These are phyloP conservation scores for Phialophora expanda DNA, from an alignment of 2,329 filamentous ascomycete genomes.

Conservation along the genomic window DNA sequence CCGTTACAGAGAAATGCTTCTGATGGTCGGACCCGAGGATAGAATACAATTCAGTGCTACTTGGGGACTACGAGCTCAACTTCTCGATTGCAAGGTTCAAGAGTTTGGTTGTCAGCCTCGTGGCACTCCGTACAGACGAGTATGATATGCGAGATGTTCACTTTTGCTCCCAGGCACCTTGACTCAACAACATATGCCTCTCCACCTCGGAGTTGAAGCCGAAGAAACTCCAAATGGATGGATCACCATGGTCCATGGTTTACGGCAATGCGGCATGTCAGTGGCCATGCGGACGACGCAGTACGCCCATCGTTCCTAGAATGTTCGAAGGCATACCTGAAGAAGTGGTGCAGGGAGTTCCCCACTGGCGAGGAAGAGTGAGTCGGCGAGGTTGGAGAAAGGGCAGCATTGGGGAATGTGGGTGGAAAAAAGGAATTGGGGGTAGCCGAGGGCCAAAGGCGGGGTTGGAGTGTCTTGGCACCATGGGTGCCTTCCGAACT, in stretches of 20 bases:
- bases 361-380: neutral
- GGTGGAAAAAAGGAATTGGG: neutral
- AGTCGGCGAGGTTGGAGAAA: neutral
- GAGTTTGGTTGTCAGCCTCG: slow-evolving; percentile 2
- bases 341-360: neutral
- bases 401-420: slow-evolving; percentile 1
- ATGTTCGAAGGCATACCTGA: neutral
- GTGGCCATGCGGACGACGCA: neutral
- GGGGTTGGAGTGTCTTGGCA: neutral
- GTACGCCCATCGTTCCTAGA: neutral
- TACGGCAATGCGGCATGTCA: slow-evolving; percentile 1
- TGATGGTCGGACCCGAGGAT: neutral
- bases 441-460: neutral
- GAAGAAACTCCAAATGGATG: slow-evolving; percentile 15
- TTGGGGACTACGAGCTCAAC: neutral
- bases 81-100: neutral
- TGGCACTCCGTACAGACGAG: neutral
- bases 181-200: slow-evolving; percentile 1
- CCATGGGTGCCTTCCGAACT: neutral
- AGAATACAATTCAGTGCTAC: neutral
- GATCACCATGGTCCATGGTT: neutral
- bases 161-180: neutral
- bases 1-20: neutral
- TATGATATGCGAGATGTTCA: neutral
- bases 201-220: slow-evolving; percentile 2